phyloP scores from a whole-genome alignment of 306 rosid species.

The Dalbergia cochinchinensis region DNA sequence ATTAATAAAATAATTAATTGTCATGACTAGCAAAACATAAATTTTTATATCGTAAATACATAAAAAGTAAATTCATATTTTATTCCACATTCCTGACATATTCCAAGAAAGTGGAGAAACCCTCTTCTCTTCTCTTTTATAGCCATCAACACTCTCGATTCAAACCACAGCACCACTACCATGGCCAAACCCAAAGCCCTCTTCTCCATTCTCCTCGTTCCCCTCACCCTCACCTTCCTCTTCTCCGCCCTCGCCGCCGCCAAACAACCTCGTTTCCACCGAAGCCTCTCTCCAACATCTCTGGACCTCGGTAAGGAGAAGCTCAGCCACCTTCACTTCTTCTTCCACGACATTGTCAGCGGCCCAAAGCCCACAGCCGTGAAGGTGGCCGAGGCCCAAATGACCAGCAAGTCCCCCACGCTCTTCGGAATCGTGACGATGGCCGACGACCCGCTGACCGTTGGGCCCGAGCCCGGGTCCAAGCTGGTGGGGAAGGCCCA shows the following conservation, averaged over 20 bases:
- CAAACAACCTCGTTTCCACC: conserved; percentile 35
- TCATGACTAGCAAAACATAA: too few species aligned
- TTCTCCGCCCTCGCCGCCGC: conserved; percentile 16
- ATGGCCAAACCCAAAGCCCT: conserved; percentile 41
- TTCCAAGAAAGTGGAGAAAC: too few species aligned
- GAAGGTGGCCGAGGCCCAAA: conserved; percentile 49
- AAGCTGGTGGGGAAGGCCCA: conserved; percentile 65
- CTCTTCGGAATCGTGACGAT: conserved; percentile 48
- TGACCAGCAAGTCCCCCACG: conserved; percentile 50
- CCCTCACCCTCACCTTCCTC: conserved; percentile 7
- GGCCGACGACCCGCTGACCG: conserved; percentile 60
- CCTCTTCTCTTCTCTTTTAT: too few species aligned
- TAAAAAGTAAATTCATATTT: too few species aligned
- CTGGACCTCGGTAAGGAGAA: conserved; percentile 55
- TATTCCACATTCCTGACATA: too few species aligned
- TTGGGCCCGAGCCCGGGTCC: conserved; percentile 49
- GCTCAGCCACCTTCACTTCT: conserved; percentile 72
- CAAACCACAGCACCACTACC: not conserved
- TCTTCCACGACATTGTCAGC: conserved; percentile 64
- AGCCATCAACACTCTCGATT: too few species aligned
- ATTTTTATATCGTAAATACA: too few species aligned
- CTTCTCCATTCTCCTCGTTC: not conserved
- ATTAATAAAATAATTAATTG: too few species aligned
- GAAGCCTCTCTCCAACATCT: conserved; percentile 28
- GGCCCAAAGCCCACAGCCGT: conserved; percentile 57